phyloP scores from a whole-genome alignment of 352 stramenopile genomes.

The Elongisporangium anandrum region DNA sequence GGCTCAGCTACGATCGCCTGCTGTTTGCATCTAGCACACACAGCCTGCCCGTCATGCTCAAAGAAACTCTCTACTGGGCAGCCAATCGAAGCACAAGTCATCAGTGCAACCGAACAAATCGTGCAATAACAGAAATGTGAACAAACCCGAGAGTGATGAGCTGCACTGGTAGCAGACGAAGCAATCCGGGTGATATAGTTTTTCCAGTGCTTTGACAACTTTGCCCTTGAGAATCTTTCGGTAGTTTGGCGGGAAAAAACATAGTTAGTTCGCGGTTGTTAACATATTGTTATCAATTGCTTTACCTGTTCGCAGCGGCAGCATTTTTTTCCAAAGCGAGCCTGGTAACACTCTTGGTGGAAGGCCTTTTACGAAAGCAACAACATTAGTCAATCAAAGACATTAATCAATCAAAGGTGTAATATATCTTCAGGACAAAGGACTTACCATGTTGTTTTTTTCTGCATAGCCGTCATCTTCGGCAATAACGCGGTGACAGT shows the following conservation, averaged over 20 bases:
- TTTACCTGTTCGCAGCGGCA: constrained; percentile 65
- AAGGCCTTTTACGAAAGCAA: constrained; percentile 36
- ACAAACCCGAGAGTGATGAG: constrained; percentile 64
- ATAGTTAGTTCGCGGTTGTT: no score
- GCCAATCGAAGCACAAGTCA: not conserved
- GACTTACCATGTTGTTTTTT: constrained; percentile 63
- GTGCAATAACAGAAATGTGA: not conserved
- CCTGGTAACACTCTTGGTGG: constrained; percentile 77
- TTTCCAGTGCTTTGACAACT: constrained; percentile 80
- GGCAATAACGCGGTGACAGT: constrained; percentile 64
- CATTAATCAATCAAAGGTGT: not conserved
- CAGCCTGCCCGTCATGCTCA: constrained; percentile 67
- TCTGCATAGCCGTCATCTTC: constrained; percentile 82
- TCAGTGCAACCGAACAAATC: not conserved
- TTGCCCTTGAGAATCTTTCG: constrained; percentile 71
- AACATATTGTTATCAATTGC: no score
- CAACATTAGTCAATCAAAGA: not conserved
- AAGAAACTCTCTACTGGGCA: constrained; percentile 76
- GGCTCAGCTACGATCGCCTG: constrained; percentile 51
- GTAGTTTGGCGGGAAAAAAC: no score
- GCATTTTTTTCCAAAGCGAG: constrained; percentile 76
- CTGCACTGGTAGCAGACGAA: constrained; percentile 81
- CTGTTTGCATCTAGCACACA: constrained; percentile 79
- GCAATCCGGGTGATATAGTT: constrained; percentile 80
- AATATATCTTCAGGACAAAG: not conserved